Conservation (phyloP, 179 eudicot species). For the Carnegiea gigantea region DNA sequence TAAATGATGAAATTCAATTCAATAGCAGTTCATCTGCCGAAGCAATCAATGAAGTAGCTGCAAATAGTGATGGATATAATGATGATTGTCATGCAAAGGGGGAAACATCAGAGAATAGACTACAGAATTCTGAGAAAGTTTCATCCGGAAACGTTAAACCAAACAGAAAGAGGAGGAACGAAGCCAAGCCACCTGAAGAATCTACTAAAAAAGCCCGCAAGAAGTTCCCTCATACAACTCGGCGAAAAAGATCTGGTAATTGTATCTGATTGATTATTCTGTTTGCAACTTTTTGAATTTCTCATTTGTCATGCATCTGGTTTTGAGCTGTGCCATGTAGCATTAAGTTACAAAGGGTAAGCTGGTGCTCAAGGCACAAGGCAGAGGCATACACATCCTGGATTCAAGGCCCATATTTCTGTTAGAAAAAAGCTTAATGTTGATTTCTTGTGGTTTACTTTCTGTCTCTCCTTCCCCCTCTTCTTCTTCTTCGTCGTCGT, state of each 20-base stretch:
- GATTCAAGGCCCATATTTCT: not conserved
- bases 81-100: constrained; percentile 35
- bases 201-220: constrained; percentile 39
- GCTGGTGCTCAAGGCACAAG: not conserved
- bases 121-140: constrained; percentile 46
- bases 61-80: constrained; percentile 29
- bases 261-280: constrained; percentile 2
- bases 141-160: constrained; percentile 50
- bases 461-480: too few species aligned
- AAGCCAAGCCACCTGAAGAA: constrained; percentile 36
- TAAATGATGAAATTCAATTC: constrained; percentile 34
- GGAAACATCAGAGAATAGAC: constrained; percentile 33
- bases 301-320: not conserved
- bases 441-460: not conserved
- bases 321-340: not conserved
- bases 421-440: not conserved
- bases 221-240: constrained; percentile 73
- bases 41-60: constrained; percentile 17
- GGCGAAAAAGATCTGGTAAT: constrained; percentile 40
- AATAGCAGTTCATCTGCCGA: constrained; percentile 27
- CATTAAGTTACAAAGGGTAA: not conserved
- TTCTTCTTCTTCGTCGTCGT: too few species aligned
- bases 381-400: not conserved
- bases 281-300: not conserved
- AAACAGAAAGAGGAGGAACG: constrained; percentile 55